phyloP scores from a whole-genome alignment of 108 stramenopile genomes.

The Fragilaria radians region DNA sequence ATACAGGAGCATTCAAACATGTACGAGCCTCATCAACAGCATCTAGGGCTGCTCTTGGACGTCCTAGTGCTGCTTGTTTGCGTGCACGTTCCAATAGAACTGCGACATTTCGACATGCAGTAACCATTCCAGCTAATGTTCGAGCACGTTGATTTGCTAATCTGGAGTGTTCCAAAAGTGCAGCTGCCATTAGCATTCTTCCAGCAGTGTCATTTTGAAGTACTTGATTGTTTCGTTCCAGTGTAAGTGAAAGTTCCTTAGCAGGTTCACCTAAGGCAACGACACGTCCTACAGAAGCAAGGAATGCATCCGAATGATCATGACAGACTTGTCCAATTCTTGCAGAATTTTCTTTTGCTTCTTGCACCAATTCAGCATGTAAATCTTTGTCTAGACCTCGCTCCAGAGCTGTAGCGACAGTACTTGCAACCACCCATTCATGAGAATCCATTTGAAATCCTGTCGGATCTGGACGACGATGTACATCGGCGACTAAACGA shows the following conservation, averaged over 20 bases:
- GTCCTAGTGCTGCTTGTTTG: conserved; percentile 68
- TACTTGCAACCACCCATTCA: conserved; percentile 63
- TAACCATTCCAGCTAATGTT: conserved; percentile 67
- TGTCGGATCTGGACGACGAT: conserved; percentile 34
- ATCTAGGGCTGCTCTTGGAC: conserved; percentile 72
- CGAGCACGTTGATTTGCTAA: conserved; percentile 53
- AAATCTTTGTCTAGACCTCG: conserved; percentile 80
- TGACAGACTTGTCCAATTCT: conserved; percentile 80
- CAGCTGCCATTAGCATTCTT: conserved; percentile 53
- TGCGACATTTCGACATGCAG: conserved; percentile 71
- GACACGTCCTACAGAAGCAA: conserved; percentile 72
- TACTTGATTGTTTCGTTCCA: conserved; percentile 59
- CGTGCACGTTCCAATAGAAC: conserved; percentile 64
- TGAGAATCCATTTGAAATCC: conserved; percentile 36
- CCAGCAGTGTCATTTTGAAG: conserved; percentile 69
- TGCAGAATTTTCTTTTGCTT: conserved; percentile 59
- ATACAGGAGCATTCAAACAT: conserved; percentile 65
- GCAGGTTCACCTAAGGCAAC: conserved; percentile 74
- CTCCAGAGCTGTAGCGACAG: conserved; percentile 75
- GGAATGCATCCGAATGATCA: conserved; percentile 82
- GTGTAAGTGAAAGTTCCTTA: conserved; percentile 53
- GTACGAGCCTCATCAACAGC: conserved; percentile 83
- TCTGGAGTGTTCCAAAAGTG: conserved; percentile 50
- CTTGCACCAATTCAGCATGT: conserved; percentile 64
- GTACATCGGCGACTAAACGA: conserved; percentile 76